Base-by-base conservation (phyloP, 2,329 filamentous ascomycete species). In the Penicillium aurantiogriseum region DNA sequence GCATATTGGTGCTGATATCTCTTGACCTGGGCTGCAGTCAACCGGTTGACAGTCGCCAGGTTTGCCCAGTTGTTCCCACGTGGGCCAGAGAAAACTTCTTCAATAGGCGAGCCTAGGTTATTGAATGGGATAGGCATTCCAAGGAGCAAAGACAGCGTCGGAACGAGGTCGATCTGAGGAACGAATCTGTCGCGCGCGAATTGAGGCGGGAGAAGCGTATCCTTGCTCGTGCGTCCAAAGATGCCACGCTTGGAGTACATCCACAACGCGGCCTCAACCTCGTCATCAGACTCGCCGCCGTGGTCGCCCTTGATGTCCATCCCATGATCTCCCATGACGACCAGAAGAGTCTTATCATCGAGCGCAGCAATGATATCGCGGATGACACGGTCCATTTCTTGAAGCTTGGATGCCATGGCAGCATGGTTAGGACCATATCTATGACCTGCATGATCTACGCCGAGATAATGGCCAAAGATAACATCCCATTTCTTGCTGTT, bases 281-380 rank as follows among this genome's bases (percentile, higher is more conserved):
- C 94, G 63, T 97, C 92, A 65, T 97, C 91, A 33, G 93, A 97
- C 78, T 99, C 94, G 54, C 94, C 94, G n/a, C 94, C 94, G 70
- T 99, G 94, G 65, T 99, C 94, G 19, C 94, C 94, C 77, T 99
- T 97, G 59, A 85, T 81, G 74, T 99, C 94, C 94, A 99, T 99
- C 11, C 94, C 94, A 71, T 99, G 94, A 72, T 99, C 94, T n/a
- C 94, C 94, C 91, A 99, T 96, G 15, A 99, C 90, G 21, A 99
- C 86, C 36, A 99, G 79, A 23, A 99, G 79, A 0, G 94, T 99
- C 54, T 91, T 80, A 52, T 97, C 89, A 66, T 96, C 93, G 19
- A 99, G 79, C 4, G 79, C 79, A 0, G 83, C 80, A 3, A 90
- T 86, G 53, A 97, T 80, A 27, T 88, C 82, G 43, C 86, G 84